Evolutionary conservation across 805 yeast genomes (phyloP).

Genomic region (Candida nonsorbophila): DNA sequence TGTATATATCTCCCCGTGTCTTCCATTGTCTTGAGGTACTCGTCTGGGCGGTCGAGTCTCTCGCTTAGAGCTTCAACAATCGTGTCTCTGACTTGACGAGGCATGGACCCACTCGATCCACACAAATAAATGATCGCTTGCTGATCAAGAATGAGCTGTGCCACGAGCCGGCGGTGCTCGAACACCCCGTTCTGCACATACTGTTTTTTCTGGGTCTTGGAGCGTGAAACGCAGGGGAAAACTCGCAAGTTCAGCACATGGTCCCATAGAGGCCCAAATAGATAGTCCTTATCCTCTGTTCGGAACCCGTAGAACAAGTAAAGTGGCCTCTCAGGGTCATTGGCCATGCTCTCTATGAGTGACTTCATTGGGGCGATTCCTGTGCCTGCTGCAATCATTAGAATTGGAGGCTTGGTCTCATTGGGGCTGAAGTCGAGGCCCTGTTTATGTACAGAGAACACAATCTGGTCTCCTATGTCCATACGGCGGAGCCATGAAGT

Average conservation of each 20-base stretch:
- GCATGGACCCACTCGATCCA: constrained; percentile 95
- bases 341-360: constrained; percentile 41
- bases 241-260: constrained; percentile 31
- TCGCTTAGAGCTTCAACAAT: constrained; percentile 46
- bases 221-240: constrained; percentile 43
- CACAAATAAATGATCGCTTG: constrained; percentile 73
- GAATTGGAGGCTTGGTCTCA: constrained; percentile 34
- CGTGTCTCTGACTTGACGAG: constrained; percentile 79
- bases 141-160: constrained; percentile 46
- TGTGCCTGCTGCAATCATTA: constrained; percentile 89
- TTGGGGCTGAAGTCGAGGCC: constrained; percentile 26
- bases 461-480: constrained; percentile 41
- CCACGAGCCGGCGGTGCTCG: constrained; percentile 43
- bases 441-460: constrained; percentile 48
- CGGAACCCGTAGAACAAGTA: constrained; percentile 76
- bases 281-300: constrained; percentile 55
- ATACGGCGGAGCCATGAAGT: constrained; percentile 66
- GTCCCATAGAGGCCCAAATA: constrained; percentile 56
- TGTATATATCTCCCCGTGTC: constrained; percentile 64
- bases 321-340: constrained; percentile 28
- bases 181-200: constrained; percentile 79
- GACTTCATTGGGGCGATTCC: constrained; percentile 93
- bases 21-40: constrained; percentile 57
- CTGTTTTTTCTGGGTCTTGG: constrained; percentile 31
- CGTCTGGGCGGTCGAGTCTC: constrained; percentile 43